A percentile compares a stretch with the other conserved stretches of the same genome.
Evolutionary conservation across 345 rosid genomes (phyloP).

Genomic region (Nephelium lappaceum): DNA sequence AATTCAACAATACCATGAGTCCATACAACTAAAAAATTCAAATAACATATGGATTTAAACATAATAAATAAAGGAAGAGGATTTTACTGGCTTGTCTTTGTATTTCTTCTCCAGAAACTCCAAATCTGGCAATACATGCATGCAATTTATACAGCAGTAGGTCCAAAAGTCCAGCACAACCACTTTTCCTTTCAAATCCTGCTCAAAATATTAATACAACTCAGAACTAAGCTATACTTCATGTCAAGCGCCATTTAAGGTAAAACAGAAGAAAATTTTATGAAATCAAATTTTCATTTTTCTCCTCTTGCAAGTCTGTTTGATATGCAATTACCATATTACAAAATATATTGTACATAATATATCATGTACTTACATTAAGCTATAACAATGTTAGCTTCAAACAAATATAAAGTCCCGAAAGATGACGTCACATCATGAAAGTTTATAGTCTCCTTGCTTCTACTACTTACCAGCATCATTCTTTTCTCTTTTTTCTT

Average conservation of each 20-base stretch:
- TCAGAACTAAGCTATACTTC: slow-evolving; percentile 9
- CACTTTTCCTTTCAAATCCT: slow-evolving; percentile 93
- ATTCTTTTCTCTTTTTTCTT: not conserved
- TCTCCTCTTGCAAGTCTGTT: not conserved
- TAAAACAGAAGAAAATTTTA: not conserved
- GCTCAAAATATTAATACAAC: slow-evolving; percentile 28
- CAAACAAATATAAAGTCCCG: not conserved
- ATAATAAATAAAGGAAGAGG: slow-evolving; percentile 22
- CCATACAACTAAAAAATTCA: slow-evolving; percentile 2
- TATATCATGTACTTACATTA: not conserved
- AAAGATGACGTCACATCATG: not conserved
- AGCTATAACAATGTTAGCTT: not conserved
- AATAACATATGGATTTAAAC: slow-evolving; percentile 4
- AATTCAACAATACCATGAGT: not conserved
- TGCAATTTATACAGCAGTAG: slow-evolving; percentile 93
- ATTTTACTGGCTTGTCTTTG: slow-evolving; percentile 75
- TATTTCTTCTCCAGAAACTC: slow-evolving; percentile 89
- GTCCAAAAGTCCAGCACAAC: slow-evolving; percentile 98
- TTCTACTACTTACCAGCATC: not conserved
- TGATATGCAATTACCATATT: not conserved
- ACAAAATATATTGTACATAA: not conserved
- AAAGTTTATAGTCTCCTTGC: not conserved
- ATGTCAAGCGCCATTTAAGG: not conserved
- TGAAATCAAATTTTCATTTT: not conserved
- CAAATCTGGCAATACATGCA: slow-evolving; percentile 92